phyloP scores from a whole-genome alignment of 345 rosid species.

The Iberis pinnata region DNA sequence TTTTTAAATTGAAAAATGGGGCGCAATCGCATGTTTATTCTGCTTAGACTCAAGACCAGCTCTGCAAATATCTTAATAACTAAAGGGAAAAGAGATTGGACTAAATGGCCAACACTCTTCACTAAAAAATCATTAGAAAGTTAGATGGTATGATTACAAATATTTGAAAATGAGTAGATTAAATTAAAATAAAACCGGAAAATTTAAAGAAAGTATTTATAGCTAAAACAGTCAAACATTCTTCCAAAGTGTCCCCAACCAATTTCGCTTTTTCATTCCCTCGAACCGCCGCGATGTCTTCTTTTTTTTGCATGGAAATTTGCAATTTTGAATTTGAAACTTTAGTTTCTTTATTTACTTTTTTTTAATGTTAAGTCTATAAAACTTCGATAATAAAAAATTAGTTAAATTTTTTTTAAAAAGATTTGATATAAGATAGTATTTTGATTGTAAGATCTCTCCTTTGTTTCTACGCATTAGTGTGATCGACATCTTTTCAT shows the following conservation, averaged over 20 bases:
- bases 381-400: too few relatives aligned
- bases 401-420: too few relatives aligned
- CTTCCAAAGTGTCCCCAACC: conserved; percentile 31
- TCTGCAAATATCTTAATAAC: background rate
- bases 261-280: conserved; percentile 27
- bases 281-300: conserved; percentile 36
- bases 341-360: too few relatives aligned
- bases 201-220: background rate
- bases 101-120: conserved; percentile 14
- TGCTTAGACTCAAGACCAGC: too few relatives aligned
- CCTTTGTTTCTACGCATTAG: too few relatives aligned
- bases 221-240: conserved; percentile 27
- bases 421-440: too few relatives aligned
- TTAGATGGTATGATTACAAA: conserved; percentile 1
- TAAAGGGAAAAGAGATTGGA: conserved; percentile 21
- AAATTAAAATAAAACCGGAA: background rate
- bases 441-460: too few relatives aligned
- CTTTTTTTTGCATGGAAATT: conserved; percentile 26
- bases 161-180: conserved; percentile 3
- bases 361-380: too few relatives aligned
- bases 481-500: too few relatives aligned
- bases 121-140: background rate
- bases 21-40: too few relatives aligned
- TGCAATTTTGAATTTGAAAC: conserved; percentile 5
- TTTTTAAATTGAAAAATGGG: too few relatives aligned